phyloP scores from a whole-genome alignment of 108 stramenopile species.

The Cyclotella baltica region DNA sequence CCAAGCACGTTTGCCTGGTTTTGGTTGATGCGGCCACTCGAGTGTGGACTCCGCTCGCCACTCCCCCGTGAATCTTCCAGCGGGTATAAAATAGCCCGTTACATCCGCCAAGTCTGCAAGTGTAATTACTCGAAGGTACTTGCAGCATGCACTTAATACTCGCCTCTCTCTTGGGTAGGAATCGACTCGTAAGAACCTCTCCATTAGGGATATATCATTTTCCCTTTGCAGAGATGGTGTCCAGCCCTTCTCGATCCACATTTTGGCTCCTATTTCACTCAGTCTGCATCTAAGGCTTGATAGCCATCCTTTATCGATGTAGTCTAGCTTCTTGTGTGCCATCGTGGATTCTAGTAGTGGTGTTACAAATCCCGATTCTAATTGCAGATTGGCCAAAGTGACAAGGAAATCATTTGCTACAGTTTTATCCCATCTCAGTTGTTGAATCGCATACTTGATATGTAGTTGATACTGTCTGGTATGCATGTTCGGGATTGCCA shows the following conservation, averaged over 20 bases:
- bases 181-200: not conserved
- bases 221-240: not conserved
- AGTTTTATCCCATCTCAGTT: conserved; percentile 17
- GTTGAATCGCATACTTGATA: not conserved
- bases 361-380: not conserved
- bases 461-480: conserved; percentile 2
- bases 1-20: not conserved
- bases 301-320: not conserved
- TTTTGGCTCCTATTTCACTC: not conserved
- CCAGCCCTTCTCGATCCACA: too few species aligned
- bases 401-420: conserved; percentile 15
- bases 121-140: not conserved
- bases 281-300: not conserved
- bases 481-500: not conserved
- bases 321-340: not conserved
- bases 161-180: not conserved
- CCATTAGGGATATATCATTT: not conserved
- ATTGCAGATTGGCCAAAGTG: conserved; percentile 1
- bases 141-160: not conserved
- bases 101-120: not conserved
- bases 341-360: not conserved
- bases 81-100: not conserved
- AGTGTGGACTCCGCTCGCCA: not conserved
- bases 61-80: conserved; percentile 6
- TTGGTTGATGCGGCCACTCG: not conserved